A percentile compares a stretch with the other conserved stretches of the same genome.
Conservation (phyloP, 768 basidiomycete genomes). For the Mycena crocata region DNA sequence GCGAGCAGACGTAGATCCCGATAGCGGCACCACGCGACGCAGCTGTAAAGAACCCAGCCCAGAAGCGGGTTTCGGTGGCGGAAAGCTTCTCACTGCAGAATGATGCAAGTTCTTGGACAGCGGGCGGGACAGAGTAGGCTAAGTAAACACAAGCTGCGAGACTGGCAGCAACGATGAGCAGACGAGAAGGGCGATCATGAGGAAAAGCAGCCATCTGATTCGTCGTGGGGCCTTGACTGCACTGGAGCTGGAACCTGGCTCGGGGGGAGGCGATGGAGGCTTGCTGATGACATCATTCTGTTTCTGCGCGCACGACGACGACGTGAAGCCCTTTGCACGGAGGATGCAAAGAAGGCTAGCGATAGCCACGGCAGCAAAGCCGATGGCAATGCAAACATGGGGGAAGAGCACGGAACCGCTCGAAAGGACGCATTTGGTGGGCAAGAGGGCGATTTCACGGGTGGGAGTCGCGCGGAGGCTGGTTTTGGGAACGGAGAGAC, state of each 20-base stretch:
- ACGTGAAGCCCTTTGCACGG: not conserved
- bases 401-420: not conserved
- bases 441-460: not conserved
- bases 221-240: not conserved
- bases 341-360: not conserved
- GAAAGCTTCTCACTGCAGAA: too few relatives aligned
- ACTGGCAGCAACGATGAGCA: not conserved
- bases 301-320: not conserved
- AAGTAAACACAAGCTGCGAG: not conserved
- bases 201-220: not conserved
- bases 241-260: not conserved
- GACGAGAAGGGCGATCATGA: not conserved
- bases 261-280: not conserved
- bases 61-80: not conserved
- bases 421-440: not conserved
- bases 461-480: not conserved
- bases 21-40: not conserved
- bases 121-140: not conserved
- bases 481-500: not conserved
- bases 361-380: not conserved
- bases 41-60: not conserved
- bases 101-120: not conserved
- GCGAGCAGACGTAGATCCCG: not conserved
- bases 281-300: not conserved
- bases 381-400: not conserved